These are phyloP conservation scores for Trichoderma harzianum DNA, from an alignment of 2,329 filamentous ascomycete species.

Conservation along the genomic window DNA sequence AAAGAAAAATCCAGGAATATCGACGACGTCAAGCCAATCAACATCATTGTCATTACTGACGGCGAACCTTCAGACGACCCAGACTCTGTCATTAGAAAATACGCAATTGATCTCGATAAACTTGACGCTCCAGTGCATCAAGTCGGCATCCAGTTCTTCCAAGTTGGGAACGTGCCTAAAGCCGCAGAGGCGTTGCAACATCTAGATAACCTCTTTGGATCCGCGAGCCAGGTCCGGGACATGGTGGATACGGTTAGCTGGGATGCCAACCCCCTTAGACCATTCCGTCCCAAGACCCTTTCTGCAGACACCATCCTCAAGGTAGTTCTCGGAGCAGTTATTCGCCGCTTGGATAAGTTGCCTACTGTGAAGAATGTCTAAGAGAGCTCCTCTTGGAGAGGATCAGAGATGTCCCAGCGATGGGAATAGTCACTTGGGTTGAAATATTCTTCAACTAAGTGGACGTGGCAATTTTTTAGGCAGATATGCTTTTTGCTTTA, in stretches of 20 bases:
- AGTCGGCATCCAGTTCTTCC: slow-evolving; percentile 93
- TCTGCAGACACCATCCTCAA: slow-evolving; percentile 74
- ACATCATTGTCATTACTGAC: slow-evolving; percentile 92
- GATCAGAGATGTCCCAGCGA: neutral
- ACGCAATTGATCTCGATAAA: slow-evolving; percentile 67
- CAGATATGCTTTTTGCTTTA: neutral
- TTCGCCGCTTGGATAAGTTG: slow-evolving; percentile 42
- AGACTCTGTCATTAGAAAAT: slow-evolving; percentile 62
- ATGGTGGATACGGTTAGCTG: slow-evolving; percentile 91
- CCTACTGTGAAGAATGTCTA: neutral
- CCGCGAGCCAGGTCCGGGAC: too few relatives aligned
- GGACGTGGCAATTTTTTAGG: neutral
- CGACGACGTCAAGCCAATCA: slow-evolving; percentile 67
- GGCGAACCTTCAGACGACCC: slow-evolving; percentile 78
- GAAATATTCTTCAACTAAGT: neutral
- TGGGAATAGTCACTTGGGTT: neutral
- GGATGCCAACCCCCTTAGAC: slow-evolving; percentile 45
- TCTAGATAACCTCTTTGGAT: too few relatives aligned
- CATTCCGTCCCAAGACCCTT: slow-evolving; percentile 39
- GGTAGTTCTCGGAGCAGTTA: slow-evolving; percentile 73
- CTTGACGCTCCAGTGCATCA: slow-evolving; percentile 73
- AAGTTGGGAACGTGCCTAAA: slow-evolving; percentile 70
- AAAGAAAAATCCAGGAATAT: slow-evolving; percentile 30
- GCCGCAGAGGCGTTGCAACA: slow-evolving; percentile 64
- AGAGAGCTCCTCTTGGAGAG: neutral